Evolutionary conservation across 345 rosid species (phyloP).

Genomic region (Toxicodendron radicans): DNA sequence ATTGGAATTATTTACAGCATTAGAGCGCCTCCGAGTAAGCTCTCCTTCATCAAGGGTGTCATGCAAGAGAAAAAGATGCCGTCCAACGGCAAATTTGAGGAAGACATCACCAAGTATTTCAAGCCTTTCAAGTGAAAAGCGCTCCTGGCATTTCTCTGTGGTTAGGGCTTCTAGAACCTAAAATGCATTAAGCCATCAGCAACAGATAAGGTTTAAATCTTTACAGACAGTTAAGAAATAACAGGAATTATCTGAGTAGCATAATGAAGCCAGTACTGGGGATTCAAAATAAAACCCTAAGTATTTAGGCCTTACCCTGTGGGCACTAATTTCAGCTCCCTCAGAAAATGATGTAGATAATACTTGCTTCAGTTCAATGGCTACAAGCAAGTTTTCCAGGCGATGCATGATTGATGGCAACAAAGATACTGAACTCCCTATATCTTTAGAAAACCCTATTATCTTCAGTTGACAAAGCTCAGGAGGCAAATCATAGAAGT

Average conservation of each 20-base stretch:
- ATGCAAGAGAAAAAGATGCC: conserved; percentile 72
- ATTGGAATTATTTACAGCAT: conserved; percentile 73
- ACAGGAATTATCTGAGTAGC: conserved; percentile 3
- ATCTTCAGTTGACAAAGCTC: conserved; percentile 90
- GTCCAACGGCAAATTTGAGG: conserved; percentile 82
- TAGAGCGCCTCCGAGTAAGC: conserved; percentile 79
- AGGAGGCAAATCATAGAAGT: conserved; percentile 71
- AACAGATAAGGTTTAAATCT: conserved; percentile 12
- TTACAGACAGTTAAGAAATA: not conserved
- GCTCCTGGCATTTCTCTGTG: conserved; percentile 94
- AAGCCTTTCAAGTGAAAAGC: conserved; percentile 90
- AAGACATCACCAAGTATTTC: conserved; percentile 91
- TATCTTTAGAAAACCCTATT: conserved; percentile 78
- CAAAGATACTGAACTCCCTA: conserved; percentile 85
- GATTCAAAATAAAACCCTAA: conserved; percentile 15
- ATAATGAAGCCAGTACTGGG: conserved; percentile 1
- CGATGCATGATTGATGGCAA: conserved; percentile 95
- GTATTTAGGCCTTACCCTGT: conserved; percentile 48
- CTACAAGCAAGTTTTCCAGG: conserved; percentile 85
- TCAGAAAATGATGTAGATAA: conserved; percentile 69
- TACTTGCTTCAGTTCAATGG: conserved; percentile 72
- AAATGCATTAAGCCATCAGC: conserved; percentile 28
- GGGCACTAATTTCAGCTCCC: conserved; percentile 70
- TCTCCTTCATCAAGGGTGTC: conserved; percentile 81
- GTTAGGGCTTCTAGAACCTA: conserved; percentile 93